Evolutionary conservation across 192 early-diverging fungal species (phyloP), one percentile per base, ranked within the genome.

Genomic region (Glomus cerebriforme): DNA sequence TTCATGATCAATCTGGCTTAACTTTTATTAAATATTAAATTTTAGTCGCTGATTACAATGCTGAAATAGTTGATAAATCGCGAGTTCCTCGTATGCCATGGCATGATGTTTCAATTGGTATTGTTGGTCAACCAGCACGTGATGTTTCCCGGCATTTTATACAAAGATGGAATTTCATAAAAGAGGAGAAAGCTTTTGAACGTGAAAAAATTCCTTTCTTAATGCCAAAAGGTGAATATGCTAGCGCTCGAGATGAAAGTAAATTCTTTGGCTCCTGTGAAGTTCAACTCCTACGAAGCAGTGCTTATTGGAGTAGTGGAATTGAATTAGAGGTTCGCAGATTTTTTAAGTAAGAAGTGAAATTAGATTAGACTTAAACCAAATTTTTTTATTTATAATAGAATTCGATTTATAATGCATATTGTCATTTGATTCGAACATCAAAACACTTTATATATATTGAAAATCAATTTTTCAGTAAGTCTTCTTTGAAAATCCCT

Each of bases 401-500:
- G 83, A 86, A 88, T 78, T 93, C 92, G n/a, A 96, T 97, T 78
- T 89, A 92, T 64, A 93, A 90, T 47, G 96, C 96, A 10, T 97
- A 97, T 81, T 81, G 92, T 75, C 85, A 90, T 60, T 85, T 87
- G 67, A 97, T 97, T 82, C 80, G 79, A 31, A 81, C 88, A 35
- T 92, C 96, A 13, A 86, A 94, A 79, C 95, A 97, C 76, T 96
- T 92, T 83, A 86, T 97, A 26, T 97, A 97, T 84, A 96, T 97
- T 71, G 96, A 97, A 82, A 96, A 97, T 83, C 96, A 97, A 81
- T 97, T 97, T 87, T 97, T 97, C 83, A 90, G 89, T 90, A 87
- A 79, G 88, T 54, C 12, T 43, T 43, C 10, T 10, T 43, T 43
- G n/a, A n/a, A n/a, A n/a, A n/a, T 43, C 6, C 39, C 39, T 49